These are phyloP conservation scores for Globisporangium splendens DNA, from an alignment of 352 stramenopile genomes.

Conservation along the genomic window DNA sequence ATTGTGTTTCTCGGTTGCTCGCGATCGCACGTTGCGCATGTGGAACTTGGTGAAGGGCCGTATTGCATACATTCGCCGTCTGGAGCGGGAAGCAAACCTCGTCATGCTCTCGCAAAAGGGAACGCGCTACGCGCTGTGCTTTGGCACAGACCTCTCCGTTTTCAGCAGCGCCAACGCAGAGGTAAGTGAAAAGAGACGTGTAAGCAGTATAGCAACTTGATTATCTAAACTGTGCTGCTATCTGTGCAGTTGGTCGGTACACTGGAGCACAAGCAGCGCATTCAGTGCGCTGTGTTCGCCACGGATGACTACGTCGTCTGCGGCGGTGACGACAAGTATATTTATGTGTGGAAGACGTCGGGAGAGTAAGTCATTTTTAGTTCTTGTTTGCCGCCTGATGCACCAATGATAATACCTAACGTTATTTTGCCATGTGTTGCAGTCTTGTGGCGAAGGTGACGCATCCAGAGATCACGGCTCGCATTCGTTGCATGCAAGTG, in stretches of 20 bases:
- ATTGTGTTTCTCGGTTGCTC: slow-evolving; percentile 80
- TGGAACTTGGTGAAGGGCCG: slow-evolving; percentile 90
- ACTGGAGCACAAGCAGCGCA: slow-evolving; percentile 69
- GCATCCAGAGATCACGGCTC: slow-evolving; percentile 55
- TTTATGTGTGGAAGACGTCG: slow-evolving; percentile 79
- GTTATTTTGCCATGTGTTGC: neutral
- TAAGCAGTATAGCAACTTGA: too few species aligned
- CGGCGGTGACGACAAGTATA: slow-evolving; percentile 72
- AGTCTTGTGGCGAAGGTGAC: slow-evolving; percentile 70
- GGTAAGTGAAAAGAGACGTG: too few species aligned
- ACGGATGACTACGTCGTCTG: slow-evolving; percentile 76
- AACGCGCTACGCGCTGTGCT: slow-evolving; percentile 64
- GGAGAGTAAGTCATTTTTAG: slow-evolving; percentile 48
- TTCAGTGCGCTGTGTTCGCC: slow-evolving; percentile 70
- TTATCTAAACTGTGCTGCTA: too few species aligned
- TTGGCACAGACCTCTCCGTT: slow-evolving; percentile 70
- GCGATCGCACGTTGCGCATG: slow-evolving; percentile 84
- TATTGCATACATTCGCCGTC: slow-evolving; percentile 82
- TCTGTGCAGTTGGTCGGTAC: slow-evolving; percentile 52
- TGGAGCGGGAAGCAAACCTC: slow-evolving; percentile 76
- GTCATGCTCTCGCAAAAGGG: slow-evolving; percentile 78
- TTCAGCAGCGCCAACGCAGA: slow-evolving; percentile 77
- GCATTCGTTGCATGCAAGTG: slow-evolving; percentile 73
- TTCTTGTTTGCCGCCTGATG: neutral
- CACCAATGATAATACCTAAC: neutral